Evolutionary conservation across 352 stramenopile genomes (phyloP).

Genomic region (Phytopythium vexans): DNA sequence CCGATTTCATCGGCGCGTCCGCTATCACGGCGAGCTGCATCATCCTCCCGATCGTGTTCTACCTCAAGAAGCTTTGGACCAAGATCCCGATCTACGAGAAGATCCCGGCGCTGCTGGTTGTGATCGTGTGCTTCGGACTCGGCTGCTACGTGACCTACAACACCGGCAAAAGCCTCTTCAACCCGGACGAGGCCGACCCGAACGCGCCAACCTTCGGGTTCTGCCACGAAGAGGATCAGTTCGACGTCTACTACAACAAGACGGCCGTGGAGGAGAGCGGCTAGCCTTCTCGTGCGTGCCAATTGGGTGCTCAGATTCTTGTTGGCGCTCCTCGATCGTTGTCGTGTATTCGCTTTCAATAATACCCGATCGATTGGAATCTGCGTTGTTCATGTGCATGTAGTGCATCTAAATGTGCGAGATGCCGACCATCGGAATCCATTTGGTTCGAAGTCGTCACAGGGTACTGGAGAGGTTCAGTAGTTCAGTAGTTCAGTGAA

Average conservation of each 20-base stretch:
- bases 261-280: conserved; percentile 3
- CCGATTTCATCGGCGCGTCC: conserved; percentile 46
- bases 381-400: too few relatives aligned
- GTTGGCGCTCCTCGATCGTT: too few relatives aligned
- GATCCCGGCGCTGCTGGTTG: conserved; percentile 23
- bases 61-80: conserved; percentile 43
- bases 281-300: too few relatives aligned
- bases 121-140: conserved; percentile 30
- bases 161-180: conserved; percentile 23
- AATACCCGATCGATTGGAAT: too few relatives aligned
- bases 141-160: conserved; percentile 35
- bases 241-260: conserved; percentile 18
- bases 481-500: too few relatives aligned
- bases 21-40: conserved; percentile 42
- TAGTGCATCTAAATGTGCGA: too few relatives aligned
- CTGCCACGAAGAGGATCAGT: conserved; percentile 14
- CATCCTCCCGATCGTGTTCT: conserved; percentile 43
- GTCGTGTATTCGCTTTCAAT: too few relatives aligned
- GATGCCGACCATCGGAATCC: too few relatives aligned
- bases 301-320: too few relatives aligned
- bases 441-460: too few relatives aligned
- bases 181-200: conserved; percentile 17
- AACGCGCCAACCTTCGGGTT: conserved; percentile 19
- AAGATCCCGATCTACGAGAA: conserved; percentile 37
- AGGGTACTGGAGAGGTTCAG: too few relatives aligned